These are phyloP conservation scores for Buxus sempervirens DNA, from an alignment of 164 flowering plant species.

Conservation along the genomic window DNA sequence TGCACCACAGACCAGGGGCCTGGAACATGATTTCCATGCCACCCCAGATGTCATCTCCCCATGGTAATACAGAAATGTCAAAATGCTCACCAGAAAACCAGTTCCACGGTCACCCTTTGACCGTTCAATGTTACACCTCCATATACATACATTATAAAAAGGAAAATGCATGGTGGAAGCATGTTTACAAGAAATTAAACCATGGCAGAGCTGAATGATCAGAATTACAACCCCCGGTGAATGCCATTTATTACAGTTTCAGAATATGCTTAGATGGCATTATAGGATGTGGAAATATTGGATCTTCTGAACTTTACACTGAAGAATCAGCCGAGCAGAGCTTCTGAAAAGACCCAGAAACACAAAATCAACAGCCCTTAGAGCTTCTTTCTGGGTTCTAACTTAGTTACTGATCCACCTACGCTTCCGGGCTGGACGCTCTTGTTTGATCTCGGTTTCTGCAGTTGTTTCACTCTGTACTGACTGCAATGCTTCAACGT, in stretches of 20 bases:
- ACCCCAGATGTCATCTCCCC: conserved; percentile 14
- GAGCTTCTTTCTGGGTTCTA: neutral
- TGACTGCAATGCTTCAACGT: conserved; percentile 45
- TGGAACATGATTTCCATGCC: neutral
- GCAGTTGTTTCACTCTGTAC: conserved; percentile 38
- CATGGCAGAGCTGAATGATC: no score
- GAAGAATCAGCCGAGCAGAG: conserved; percentile 8
- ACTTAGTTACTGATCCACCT: conserved; percentile 74
- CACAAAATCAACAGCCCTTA: neutral
- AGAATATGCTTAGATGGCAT: conserved; percentile 5
- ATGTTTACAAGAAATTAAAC: conserved; percentile 14
- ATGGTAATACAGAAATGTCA: conserved; percentile 4
- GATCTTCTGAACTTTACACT: neutral
- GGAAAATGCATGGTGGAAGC: conserved; percentile 14
- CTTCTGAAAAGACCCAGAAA: conserved; percentile 2
- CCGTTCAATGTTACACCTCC: conserved; percentile 35
- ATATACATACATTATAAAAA: conserved; percentile 22
- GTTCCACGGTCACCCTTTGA: conserved; percentile 24
- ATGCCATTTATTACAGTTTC: neutral
- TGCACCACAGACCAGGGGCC: neutral
- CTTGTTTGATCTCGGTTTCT: conserved; percentile 66
- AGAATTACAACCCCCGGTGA: no score
- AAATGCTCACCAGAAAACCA: conserved; percentile 7
- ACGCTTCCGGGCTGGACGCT: conserved; percentile 89
- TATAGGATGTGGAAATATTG: neutral